Evolutionary conservation across 2,329 filamentous ascomycete genomes (phyloP).

Genomic region (Pseudopyrenochaeta lycopersici): DNA sequence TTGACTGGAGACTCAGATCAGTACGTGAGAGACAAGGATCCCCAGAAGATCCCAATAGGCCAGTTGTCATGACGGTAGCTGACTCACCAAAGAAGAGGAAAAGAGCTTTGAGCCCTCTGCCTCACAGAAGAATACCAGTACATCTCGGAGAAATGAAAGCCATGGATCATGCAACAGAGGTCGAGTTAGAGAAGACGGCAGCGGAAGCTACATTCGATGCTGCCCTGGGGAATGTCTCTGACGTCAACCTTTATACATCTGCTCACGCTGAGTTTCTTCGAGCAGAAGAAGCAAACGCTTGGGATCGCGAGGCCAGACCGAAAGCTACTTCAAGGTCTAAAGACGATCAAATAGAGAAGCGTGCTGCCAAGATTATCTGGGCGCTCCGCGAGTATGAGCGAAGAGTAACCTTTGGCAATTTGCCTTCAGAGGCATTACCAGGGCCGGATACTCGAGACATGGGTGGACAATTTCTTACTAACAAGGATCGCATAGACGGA

Average conservation of each 20-base stretch:
- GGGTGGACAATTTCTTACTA: slow-evolving; percentile 58
- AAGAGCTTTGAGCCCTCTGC: slow-evolving; percentile 31
- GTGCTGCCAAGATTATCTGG: slow-evolving; percentile 47
- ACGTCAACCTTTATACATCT: slow-evolving; percentile 25
- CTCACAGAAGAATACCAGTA: slow-evolving; percentile 20
- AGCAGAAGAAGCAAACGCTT: slow-evolving; percentile 41
- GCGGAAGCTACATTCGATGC: slow-evolving; percentile 11
- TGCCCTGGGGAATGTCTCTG: slow-evolving; percentile 2
- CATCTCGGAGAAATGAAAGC: slow-evolving; percentile 16
- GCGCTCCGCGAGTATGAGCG: slow-evolving; percentile 56
- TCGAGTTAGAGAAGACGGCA: neutral
- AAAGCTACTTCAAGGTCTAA: slow-evolving; percentile 6
- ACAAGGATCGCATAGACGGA: slow-evolving; percentile 55
- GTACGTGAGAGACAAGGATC: slow-evolving; percentile 41
- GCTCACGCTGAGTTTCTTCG: slow-evolving; percentile 37
- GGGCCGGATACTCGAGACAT: slow-evolving; percentile 52
- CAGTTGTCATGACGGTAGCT: slow-evolving; percentile 37
- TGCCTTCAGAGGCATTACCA: slow-evolving; percentile 54
- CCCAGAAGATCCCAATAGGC: slow-evolving; percentile 30
- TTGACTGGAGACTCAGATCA: slow-evolving; percentile 29
- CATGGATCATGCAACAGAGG: slow-evolving; percentile 4
- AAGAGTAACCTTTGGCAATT: slow-evolving; percentile 52
- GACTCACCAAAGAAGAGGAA: slow-evolving; percentile 47
- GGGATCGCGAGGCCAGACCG: slow-evolving; percentile 46
- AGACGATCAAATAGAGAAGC: slow-evolving; percentile 34